Evolutionary conservation across 2,329 filamentous ascomycete genomes (phyloP), one percentile per base, ranked within the genome.

Genomic region (Pestalotiopsis sp.): DNA sequence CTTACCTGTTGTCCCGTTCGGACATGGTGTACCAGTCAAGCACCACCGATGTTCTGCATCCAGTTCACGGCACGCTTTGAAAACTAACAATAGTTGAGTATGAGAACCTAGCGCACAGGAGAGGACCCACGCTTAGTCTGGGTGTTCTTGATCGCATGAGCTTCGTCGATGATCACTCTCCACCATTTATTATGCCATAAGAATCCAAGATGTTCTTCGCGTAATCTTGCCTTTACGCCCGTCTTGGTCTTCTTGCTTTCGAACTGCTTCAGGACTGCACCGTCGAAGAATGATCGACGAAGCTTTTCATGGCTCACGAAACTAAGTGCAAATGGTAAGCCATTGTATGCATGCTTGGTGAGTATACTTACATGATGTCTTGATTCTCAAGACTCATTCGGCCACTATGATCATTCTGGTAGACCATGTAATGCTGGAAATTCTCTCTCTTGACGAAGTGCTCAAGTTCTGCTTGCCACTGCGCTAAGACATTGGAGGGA

Each of bases 101-200:
- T 14, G 20, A 45, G 23, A 39, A 9, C 38, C 13, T 39, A 9
- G 38, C 7, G 38, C 13, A 13, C 13, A 39, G 38, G 13, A 39
- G 9, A 17, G 2, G 4, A 56, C 62, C 45, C 25, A 67, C 67
- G 62, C 17, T 59, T 57, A 5, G 45, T 38, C 1, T 13, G 2
- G 2, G 13, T 13, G 11, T 67, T 57, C 36, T 67, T 69, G 64
- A 69, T 69, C 1, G n/a, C 20, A 56, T 69, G 63, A 1, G 64
- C 68, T n/a, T 69, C 68, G 20, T 69, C 68, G 1, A 69, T 20
- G 1, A 69, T 59, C 0, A 69, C 64, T 45, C 68, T 66, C 63
- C 64, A 64, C 9, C 61, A 69, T 2, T 39, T 4, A 20, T 63
- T 67, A 17, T 64, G 27, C 58, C 59, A 63, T 0, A 69, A 14